Evolutionary conservation across 2,329 filamentous ascomycete species (phyloP).

Genomic region (Davidsoniella australis): DNA sequence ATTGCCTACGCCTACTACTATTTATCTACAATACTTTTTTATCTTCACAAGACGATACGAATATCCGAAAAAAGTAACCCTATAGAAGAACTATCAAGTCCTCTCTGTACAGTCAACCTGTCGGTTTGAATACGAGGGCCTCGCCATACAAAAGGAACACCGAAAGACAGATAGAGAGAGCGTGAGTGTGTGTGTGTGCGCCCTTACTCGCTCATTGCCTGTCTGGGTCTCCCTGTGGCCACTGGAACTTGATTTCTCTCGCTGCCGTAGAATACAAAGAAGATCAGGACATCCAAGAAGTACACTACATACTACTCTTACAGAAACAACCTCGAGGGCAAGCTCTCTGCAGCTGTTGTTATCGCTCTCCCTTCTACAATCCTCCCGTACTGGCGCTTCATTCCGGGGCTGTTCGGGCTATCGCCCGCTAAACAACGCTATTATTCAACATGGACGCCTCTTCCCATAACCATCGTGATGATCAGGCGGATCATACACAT

Average conservation of each 20-base stretch:
- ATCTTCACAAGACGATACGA: no score
- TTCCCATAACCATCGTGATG: not conserved
- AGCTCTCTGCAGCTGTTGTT: not conserved
- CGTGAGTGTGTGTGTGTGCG: no score
- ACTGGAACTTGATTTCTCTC: not conserved
- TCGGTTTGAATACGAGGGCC: no score
- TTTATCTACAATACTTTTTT: no score
- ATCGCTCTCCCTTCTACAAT: slow-evolving; percentile 12
- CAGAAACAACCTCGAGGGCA: not conserved
- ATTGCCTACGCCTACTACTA: no score
- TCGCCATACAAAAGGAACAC: no score
- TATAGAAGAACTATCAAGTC: no score
- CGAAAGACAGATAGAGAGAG: no score
- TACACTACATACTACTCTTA: not conserved
- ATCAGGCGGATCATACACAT: not conserved
- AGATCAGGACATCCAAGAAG: not conserved
- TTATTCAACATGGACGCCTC: not conserved
- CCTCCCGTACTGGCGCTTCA: slow-evolving; percentile 12
- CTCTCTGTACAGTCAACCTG: no score
- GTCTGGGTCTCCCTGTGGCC: no score
- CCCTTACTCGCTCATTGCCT: no score
- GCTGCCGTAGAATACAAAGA: not conserved
- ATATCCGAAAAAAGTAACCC: no score
- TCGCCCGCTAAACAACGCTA: slow-evolving; percentile 11
- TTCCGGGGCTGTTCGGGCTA: slow-evolving; percentile 13